Evolutionary conservation across 495 filamentous ascomycete species (phyloP).

Genomic region (Thermothielavioides terrestris): DNA sequence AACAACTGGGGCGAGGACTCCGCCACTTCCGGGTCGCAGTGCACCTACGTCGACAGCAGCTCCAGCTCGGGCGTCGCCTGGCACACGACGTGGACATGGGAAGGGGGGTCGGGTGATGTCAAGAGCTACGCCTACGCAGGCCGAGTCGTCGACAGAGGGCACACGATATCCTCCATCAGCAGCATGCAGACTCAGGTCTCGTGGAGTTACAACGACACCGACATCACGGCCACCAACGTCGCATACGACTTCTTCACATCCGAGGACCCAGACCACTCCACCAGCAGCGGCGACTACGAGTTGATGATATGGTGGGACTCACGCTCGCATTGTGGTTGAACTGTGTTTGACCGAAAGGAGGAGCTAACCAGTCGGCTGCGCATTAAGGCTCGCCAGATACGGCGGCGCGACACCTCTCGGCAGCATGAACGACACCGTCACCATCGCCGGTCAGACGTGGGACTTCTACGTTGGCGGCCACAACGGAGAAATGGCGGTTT

Average conservation of each 20-base stretch:
- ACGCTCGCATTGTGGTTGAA: not conserved
- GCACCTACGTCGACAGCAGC: conserved; percentile 30
- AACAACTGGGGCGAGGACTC: conserved; percentile 37
- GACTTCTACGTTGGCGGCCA: conserved; percentile 27
- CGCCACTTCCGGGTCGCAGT: conserved; percentile 34
- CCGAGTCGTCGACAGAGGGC: conserved; percentile 21
- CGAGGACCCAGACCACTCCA: conserved; percentile 36
- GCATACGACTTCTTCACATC: conserved; percentile 44
- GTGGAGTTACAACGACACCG: conserved; percentile 34
- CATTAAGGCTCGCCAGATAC: conserved; percentile 30
- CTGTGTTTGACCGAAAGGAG: not conserved
- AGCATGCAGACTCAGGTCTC: conserved; percentile 32
- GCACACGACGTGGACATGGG: conserved; percentile 38
- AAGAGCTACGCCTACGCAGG: conserved; percentile 39
- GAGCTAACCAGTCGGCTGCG: not conserved
- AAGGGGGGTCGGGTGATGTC: conserved; percentile 29
- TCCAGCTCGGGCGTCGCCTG: conserved; percentile 27
- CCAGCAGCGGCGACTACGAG: conserved; percentile 39
- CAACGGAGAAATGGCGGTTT: conserved; percentile 3
- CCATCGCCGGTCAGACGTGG: conserved; percentile 29
- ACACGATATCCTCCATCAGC: conserved; percentile 16
- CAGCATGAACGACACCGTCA: conserved; percentile 21
- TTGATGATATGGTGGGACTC: conserved; percentile 42
- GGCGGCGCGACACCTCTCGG: conserved; percentile 38
- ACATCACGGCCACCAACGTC: conserved; percentile 38